These are phyloP conservation scores for Trichoderma simmonsii DNA, from an alignment of 2,329 filamentous ascomycete species.

Conservation along the genomic window DNA sequence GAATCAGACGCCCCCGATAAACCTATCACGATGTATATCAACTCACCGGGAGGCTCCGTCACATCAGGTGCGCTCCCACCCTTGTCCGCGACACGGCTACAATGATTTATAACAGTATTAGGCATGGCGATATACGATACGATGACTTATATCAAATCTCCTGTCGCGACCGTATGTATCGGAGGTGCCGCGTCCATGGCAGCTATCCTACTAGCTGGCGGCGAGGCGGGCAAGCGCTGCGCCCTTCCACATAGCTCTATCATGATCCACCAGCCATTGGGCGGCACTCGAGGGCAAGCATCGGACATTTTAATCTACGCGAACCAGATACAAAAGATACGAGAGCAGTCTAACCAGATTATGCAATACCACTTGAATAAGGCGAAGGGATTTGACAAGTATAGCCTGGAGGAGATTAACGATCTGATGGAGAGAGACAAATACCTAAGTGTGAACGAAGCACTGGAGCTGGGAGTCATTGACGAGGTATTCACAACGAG, in stretches of 20 bases:
- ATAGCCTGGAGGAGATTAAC: conserved; percentile 79
- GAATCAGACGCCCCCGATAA: conserved; percentile 95
- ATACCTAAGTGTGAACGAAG: conserved; percentile 86
- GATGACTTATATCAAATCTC: conserved; percentile 92
- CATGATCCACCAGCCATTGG: conserved; percentile 95
- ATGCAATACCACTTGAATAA: conserved; percentile 83
- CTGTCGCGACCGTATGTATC: conserved; percentile 91
- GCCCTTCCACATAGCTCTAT: conserved; percentile 90
- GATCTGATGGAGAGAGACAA: conserved; percentile 96
- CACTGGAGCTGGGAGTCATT: conserved; percentile 83
- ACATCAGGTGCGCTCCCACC: conserved; percentile 53
- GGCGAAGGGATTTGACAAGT: conserved; percentile 69
- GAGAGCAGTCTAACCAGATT: conserved; percentile 84
- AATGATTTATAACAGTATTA: conserved; percentile 17
- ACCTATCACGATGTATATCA: conserved; percentile 96
- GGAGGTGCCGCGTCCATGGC: conserved; percentile 96
- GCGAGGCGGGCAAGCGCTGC: conserved; percentile 78
- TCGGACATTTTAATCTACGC: conserved; percentile 94
- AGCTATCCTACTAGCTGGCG: conserved; percentile 80
- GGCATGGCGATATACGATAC: conserved; percentile 94
- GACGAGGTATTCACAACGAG: conserved; percentile 80
- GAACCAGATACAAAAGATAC: conserved; percentile 87
- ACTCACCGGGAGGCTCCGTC: conserved; percentile 90
- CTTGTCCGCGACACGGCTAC: conserved; percentile 2
- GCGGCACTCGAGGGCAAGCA: conserved; percentile 63